Base-by-base conservation (phyloP, 2,329 filamentous ascomycete genomes). In the Didymella glomerata region DNA sequence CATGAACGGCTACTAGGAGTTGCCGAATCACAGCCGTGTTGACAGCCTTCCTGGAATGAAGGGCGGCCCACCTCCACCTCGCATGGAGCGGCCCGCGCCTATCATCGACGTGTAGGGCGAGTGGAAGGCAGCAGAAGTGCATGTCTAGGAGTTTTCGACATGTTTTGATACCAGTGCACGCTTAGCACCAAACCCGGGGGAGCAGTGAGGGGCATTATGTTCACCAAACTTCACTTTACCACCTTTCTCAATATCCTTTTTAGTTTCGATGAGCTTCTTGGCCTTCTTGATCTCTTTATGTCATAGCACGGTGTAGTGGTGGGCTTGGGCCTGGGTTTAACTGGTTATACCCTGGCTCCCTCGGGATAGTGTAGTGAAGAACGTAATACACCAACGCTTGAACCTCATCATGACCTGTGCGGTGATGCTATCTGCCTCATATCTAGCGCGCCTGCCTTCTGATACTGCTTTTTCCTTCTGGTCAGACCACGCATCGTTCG, bases 1-100 rank as follows among this genome's bases (percentile, higher is more conserved):
- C 69, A 96, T 98, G 93, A 99, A 98, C 82, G 95, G 95, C 80
- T 97, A 98, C 85, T 97, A 93, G 71, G 70, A 72, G 53, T 66
- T 68, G 55, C 70, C 72, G 40, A 66, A 65, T 56, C 70, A 74
- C 62, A 69, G 61, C 66, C 71, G 72, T 52, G 69, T 74, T 54
- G 69, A 73, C 53, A 73, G 70, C 59, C 64, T 67, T 28, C 53
- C 60, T 42, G 69, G 70, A 36, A 66, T 60, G 56, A 72, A 70
- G 63, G 60, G 62, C 36, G 56, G 46, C 28, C 66, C 64, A 48
- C 61, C 59, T 30, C 65, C 62, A 28, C 60, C 66, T 41, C 68
- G 68, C 54, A 67, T 69, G 65, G 67, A 68, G 45, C 62, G 66
- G 48, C 63, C 58, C 20, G 59, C 61, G 42, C 66, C 68, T 5